Percentiles rank a stretch among this genome's conserved stretches.
Evolutionary conservation across 805 yeast genomes (phyloP).

Genomic region (Saturnispora mendoncae): DNA sequence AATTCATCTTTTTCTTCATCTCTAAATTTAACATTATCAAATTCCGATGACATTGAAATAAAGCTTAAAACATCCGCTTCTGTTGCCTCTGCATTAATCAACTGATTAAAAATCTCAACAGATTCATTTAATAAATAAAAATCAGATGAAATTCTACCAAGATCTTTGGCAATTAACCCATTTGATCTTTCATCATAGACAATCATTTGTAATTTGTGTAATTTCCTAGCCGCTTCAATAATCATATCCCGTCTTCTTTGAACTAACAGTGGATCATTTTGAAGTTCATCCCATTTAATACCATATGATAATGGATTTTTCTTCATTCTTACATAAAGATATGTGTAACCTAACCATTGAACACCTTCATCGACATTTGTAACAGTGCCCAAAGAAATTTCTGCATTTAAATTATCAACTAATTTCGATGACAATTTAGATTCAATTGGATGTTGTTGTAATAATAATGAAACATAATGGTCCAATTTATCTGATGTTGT

Average conservation of each 20-base stretch:
- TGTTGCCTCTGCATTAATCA: conserved; percentile 75
- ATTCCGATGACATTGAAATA: conserved; percentile 88
- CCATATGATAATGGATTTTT: conserved; percentile 92
- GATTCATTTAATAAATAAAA: conserved; percentile 79
- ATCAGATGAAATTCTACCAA: conserved; percentile 92
- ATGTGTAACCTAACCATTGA: conserved; percentile 97
- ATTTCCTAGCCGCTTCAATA: conserved; percentile 65
- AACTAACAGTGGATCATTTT: conserved; percentile 72
- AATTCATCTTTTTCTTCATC: conserved; percentile 82
- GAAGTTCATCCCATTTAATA: conserved; percentile 76
- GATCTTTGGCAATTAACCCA: conserved; percentile 73
- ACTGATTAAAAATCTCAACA: conserved; percentile 80
- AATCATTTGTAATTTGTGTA: conserved; percentile 89
- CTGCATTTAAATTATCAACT: conserved; percentile 93
- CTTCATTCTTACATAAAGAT: conserved; percentile 87
- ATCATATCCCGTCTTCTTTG: conserved; percentile 71
- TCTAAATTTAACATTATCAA: conserved; percentile 80
- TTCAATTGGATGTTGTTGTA: conserved; percentile 96
- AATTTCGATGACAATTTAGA: conserved; percentile 68
- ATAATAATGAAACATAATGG: conserved; percentile 78
- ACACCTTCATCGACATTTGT: conserved; percentile 92
- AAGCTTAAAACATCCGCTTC: conserved; percentile 88
- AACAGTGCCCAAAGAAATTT: conserved; percentile 89
- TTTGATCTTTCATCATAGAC: conserved; percentile 80
- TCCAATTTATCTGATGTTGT: conserved; percentile 76